A percentile compares a stretch with the other conserved stretches of the same genome.
Conservation (phyloP, 768 basidiomycete species). For the Naganishia vaughanmartiniae region DNA sequence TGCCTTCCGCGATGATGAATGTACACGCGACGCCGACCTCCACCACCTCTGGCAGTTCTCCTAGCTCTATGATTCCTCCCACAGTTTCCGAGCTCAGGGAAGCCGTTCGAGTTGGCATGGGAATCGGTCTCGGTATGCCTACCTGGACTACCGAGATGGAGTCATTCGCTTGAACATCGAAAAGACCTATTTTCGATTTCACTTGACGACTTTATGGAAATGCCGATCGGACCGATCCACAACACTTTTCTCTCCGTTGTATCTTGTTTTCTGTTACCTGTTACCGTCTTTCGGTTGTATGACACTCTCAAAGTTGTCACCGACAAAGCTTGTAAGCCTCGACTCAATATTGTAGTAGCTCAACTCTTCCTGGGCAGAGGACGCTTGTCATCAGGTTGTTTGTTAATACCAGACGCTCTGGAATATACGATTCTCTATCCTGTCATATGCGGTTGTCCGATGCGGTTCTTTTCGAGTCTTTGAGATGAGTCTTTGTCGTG, state of each 20-base stretch:
- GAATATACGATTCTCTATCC: constrained; percentile 1
- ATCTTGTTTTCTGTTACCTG: background rate
- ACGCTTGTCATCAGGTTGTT: constrained; percentile 11
- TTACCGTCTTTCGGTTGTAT: constrained; percentile 16
- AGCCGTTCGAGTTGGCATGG: constrained; percentile 36
- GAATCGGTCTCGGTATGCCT: constrained; percentile 13
- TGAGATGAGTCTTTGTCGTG: too few species aligned
- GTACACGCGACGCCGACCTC: constrained; percentile 19
- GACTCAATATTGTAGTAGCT: constrained; percentile 22
- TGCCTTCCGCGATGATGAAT: constrained; percentile 12
- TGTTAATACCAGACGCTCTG: constrained; percentile 1
- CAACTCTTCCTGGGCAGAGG: constrained; percentile 2
- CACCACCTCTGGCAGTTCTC: constrained; percentile 1
- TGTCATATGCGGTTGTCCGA: background rate
- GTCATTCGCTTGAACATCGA: constrained; percentile 6
- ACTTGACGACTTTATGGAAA: background rate
- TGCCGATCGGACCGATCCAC: background rate
- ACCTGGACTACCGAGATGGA: constrained; percentile 21
- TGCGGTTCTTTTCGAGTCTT: too few species aligned
- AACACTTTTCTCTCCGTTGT: background rate
- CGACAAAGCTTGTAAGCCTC: constrained; percentile 14
- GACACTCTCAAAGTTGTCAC: constrained; percentile 16
- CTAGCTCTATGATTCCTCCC: constrained; percentile 21
- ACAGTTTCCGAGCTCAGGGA: constrained; percentile 37
- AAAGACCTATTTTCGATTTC: background rate